phyloP scores from a whole-genome alignment of 2,329 filamentous ascomycete genomes.

The Rutstroemia sp. region DNA sequence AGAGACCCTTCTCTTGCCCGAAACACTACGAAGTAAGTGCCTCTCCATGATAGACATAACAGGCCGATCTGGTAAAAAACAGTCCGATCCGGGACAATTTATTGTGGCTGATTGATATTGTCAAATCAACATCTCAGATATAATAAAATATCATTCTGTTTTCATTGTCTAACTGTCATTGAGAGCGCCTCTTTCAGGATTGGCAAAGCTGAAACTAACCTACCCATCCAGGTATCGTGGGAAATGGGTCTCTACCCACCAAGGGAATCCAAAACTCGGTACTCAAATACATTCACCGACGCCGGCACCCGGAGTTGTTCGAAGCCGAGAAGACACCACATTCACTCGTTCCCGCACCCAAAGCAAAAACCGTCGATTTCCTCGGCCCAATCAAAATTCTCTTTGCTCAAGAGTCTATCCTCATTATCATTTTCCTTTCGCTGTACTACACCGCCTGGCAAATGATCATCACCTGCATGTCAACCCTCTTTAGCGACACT shows the following conservation, averaged over 20 bases:
- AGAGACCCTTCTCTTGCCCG: slow-evolving; percentile 36
- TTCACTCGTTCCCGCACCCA: not conserved
- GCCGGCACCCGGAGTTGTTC: slow-evolving; percentile 4
- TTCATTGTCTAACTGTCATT: too few relatives aligned
- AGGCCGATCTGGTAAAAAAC: too few relatives aligned
- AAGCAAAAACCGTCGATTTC: slow-evolving; percentile 18
- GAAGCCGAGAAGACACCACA: not conserved
- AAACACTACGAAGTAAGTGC: slow-evolving; percentile 30
- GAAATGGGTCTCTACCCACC: slow-evolving; percentile 28
- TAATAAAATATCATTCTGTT: too few relatives aligned
- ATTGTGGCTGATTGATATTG: too few relatives aligned
- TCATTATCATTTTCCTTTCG: slow-evolving; percentile 22
- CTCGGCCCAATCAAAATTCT: slow-evolving; percentile 22
- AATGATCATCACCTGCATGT: slow-evolving; percentile 24
- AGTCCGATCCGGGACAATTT: too few relatives aligned
- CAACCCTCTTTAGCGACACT: slow-evolving; percentile 19
- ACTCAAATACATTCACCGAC: slow-evolving; percentile 11
- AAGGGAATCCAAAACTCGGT: slow-evolving; percentile 16
- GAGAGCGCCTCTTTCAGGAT: not conserved
- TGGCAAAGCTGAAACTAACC: not conserved
- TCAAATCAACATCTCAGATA: too few relatives aligned
- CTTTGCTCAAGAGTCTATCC: slow-evolving; percentile 19
- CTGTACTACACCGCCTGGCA: slow-evolving; percentile 26
- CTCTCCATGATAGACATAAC: too few relatives aligned
- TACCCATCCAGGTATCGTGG: slow-evolving; percentile 26